A percentile compares a stretch with the other conserved stretches of the same genome.
These are phyloP conservation scores for Rhodosporidiobolus sp. DNA, from an alignment of 768 basidiomycete genomes.

Conservation along the genomic window DNA sequence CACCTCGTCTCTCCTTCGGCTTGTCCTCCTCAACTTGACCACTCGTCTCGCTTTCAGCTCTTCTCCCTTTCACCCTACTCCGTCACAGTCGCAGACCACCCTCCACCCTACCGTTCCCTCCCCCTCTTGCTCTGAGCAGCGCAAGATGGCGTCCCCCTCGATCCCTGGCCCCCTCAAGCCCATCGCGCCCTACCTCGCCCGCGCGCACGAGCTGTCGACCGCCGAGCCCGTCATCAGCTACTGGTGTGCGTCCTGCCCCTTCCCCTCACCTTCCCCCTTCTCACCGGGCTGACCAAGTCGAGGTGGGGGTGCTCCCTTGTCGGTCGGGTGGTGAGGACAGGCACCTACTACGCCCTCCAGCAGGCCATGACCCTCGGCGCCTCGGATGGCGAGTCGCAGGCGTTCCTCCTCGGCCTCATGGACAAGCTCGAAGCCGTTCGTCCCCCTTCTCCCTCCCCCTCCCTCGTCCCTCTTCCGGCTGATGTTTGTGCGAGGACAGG, in stretches of 20 bases:
- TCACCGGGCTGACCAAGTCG: background rate
- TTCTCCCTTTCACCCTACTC: too few species aligned
- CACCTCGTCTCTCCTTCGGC: too few species aligned
- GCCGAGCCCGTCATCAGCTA: constrained; percentile 87
- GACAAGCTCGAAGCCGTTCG: constrained; percentile 65
- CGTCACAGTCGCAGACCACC: background rate
- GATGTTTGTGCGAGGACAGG: constrained; percentile 45
- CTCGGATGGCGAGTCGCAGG: constrained; percentile 67
- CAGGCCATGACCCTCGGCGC: constrained; percentile 65
- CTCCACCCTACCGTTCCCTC: background rate
- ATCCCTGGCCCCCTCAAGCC: constrained; percentile 51
- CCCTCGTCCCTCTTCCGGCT: background rate
- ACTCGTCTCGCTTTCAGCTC: background rate
- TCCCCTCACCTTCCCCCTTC: background rate
- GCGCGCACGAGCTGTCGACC: constrained; percentile 77
- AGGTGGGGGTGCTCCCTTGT: background rate
- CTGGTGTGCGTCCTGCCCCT: constrained; percentile 69
- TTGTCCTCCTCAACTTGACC: background rate
- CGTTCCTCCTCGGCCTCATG: constrained; percentile 70
- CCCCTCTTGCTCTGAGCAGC: background rate
- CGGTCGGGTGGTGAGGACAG: constrained; percentile 52
- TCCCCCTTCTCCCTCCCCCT: constrained; percentile 2
- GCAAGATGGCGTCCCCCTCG: background rate
- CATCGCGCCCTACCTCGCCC: constrained; percentile 75
- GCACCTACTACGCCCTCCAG: constrained; percentile 87